These are phyloP conservation scores for Dichotomocladium elegans DNA, from an alignment of 371 early-diverging fungal genomes.

Conservation along the genomic window DNA sequence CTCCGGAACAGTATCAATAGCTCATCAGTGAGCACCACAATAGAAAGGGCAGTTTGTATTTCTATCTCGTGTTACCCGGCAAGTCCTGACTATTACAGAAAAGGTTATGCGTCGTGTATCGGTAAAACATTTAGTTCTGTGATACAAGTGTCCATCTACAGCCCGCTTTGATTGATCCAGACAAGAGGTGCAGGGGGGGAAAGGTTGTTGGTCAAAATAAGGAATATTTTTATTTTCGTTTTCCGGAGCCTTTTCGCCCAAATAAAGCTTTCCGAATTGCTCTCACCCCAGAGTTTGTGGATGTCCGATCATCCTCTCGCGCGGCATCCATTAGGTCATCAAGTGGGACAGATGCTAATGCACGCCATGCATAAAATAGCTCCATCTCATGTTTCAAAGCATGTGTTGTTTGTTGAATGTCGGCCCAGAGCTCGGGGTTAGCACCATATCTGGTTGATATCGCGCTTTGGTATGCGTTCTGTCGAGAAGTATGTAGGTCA, in stretches of 20 bases:
- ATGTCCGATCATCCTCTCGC: slow-evolving; percentile 17
- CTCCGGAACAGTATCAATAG: no score
- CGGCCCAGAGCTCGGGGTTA: background rate
- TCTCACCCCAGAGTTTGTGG: slow-evolving; percentile 4
- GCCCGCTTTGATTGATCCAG: no score
- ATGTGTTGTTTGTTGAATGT: slow-evolving; percentile 11
- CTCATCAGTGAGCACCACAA: no score
- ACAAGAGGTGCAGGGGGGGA: no score
- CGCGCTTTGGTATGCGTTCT: slow-evolving; percentile 16
- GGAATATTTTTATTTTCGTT: slow-evolving; percentile 10
- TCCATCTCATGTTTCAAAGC: slow-evolving; percentile 29
- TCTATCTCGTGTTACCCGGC: no score
- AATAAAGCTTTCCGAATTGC: slow-evolving; percentile 15
- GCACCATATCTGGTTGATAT: background rate
- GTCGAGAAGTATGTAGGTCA: background rate
- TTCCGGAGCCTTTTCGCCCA: slow-evolving; percentile 17
- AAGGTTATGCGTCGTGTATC: no score
- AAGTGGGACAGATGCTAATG: slow-evolving; percentile 19
- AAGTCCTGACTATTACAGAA: no score
- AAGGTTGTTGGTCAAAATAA: background rate
- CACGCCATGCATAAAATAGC: slow-evolving; percentile 32
- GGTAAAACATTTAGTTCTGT: no score
- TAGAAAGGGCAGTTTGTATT: no score
- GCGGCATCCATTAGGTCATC: slow-evolving; percentile 18
- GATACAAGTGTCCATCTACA: no score